Conservation (phyloP, 2,329 filamentous ascomycete genomes). For the Curvularia verruculosa region DNA sequence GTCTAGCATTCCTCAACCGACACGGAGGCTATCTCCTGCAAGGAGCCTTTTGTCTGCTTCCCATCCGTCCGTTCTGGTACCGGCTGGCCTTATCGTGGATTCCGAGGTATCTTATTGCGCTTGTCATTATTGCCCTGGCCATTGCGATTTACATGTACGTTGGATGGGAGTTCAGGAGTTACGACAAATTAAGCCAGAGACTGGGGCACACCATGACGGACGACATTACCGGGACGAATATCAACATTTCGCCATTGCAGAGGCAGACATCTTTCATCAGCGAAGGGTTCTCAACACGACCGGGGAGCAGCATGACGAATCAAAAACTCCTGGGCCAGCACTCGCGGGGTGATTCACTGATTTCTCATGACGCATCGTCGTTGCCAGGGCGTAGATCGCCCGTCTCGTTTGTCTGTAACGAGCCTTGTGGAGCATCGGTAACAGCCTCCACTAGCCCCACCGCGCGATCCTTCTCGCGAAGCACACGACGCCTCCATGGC, state of each 20-base stretch:
- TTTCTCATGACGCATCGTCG: not conserved
- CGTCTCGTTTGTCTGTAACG: not conserved
- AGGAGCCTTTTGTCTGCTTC: conserved; percentile 73
- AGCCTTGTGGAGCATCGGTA: not conserved
- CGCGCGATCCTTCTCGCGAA: conserved; percentile 17
- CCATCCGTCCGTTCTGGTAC: conserved; percentile 71
- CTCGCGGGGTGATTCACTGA: not conserved
- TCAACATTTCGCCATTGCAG: not conserved
- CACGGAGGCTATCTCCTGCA: conserved; percentile 64
- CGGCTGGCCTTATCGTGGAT: conserved; percentile 72
- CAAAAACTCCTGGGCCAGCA: not conserved
- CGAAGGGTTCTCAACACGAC: not conserved
- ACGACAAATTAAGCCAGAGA: conserved; percentile 29
- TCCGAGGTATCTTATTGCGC: conserved; percentile 72
- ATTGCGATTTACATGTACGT: conserved; percentile 74
- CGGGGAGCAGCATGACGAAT: not conserved
- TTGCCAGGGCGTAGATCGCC: not conserved
- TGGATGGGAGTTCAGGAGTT: conserved; percentile 49
- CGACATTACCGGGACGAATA: not conserved
- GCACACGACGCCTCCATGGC: not conserved
- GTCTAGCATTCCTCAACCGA: conserved; percentile 66
- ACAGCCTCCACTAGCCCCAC: not conserved
- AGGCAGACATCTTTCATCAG: not conserved
- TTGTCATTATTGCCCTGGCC: conserved; percentile 68
- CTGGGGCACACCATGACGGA: conserved; percentile 16